Conservation (phyloP, 163 green algal genomes). For the Prototheca wickerhamii region DNA sequence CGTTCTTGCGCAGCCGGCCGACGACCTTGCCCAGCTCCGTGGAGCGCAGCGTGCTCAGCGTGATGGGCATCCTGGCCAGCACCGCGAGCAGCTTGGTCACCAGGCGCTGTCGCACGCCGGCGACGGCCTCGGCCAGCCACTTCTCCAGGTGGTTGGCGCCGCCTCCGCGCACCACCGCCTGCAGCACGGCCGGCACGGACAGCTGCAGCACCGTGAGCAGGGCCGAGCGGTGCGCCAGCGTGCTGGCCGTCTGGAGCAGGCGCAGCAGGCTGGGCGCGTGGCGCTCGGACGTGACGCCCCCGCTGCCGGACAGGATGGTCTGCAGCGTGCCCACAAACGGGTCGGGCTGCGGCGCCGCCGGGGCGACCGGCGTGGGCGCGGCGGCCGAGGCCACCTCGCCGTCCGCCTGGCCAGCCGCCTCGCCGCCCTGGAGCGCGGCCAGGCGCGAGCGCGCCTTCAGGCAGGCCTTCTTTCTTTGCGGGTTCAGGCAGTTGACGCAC, state of each 20-base stretch:
- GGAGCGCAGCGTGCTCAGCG: constrained; percentile 15
- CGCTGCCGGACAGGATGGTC: constrained; percentile 13
- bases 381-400: background rate
- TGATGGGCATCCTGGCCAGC: constrained; percentile 24
- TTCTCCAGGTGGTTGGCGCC: constrained; percentile 14
- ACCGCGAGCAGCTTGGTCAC: constrained; percentile 6
- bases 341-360: constrained; percentile 7
- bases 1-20: constrained; percentile 19
- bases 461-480: constrained; percentile 29
- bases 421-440: background rate
- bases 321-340: constrained; percentile 11
- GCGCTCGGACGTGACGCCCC: constrained; percentile 10
- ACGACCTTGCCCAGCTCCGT: constrained; percentile 28
- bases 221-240: constrained; percentile 12
- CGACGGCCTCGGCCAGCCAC: constrained; percentile 18
- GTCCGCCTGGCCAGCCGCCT: background rate
- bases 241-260: constrained; percentile 12
- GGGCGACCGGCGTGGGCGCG: background rate
- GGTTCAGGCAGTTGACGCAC: constrained; percentile 34
- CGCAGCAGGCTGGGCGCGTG: constrained; percentile 15
- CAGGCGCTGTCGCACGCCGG: constrained; percentile 3
- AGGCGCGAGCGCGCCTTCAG: background rate
- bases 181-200: constrained; percentile 11
- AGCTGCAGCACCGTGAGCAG: constrained; percentile 22
- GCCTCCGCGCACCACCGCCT: constrained; percentile 1